Evolutionary conservation across 2,329 filamentous ascomycete species (phyloP).

Genomic region (Eurotiales sp.): DNA sequence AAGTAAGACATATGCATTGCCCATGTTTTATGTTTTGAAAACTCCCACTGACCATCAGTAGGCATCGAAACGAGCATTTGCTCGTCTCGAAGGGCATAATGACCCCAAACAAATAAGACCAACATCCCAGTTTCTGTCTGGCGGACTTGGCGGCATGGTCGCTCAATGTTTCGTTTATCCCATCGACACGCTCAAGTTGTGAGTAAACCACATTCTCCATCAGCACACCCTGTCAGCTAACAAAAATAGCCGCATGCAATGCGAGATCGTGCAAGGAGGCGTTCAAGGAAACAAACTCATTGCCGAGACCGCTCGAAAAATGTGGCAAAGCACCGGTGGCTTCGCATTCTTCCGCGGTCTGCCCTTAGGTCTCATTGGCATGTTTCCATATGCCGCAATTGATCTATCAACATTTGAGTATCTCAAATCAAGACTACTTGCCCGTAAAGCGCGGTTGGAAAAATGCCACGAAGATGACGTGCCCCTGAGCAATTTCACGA

Average conservation of each 20-base stretch:
- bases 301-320: constrained; percentile 75
- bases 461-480: constrained; percentile 81
- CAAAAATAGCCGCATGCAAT: constrained; percentile 70
- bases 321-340: constrained; percentile 73
- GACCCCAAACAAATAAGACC: constrained; percentile 76
- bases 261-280: constrained; percentile 84
- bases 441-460: constrained; percentile 63
- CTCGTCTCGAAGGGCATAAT: constrained; percentile 80
- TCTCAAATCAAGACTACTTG: constrained; percentile 71
- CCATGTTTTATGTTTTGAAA: too few species aligned
- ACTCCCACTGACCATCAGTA: constrained; percentile 26
- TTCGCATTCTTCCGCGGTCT: constrained; percentile 83
- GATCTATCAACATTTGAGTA: constrained; percentile 95
- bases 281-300: constrained; percentile 80
- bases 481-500: constrained; percentile 72
- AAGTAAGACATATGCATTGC: constrained; percentile 47
- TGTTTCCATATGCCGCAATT: constrained; percentile 97
- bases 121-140: constrained; percentile 84
- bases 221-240: not conserved
- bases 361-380: constrained; percentile 88
- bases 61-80: constrained; percentile 83
- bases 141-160: constrained; percentile 88
- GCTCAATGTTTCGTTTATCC: constrained; percentile 97
- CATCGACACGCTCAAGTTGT: constrained; percentile 67
- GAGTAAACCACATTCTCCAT: constrained; percentile 24